Evolutionary conservation across 192 early-diverging fungal genomes (phyloP), one percentile per base, ranked within the genome.

Genomic region (Coemansia sp.): DNA sequence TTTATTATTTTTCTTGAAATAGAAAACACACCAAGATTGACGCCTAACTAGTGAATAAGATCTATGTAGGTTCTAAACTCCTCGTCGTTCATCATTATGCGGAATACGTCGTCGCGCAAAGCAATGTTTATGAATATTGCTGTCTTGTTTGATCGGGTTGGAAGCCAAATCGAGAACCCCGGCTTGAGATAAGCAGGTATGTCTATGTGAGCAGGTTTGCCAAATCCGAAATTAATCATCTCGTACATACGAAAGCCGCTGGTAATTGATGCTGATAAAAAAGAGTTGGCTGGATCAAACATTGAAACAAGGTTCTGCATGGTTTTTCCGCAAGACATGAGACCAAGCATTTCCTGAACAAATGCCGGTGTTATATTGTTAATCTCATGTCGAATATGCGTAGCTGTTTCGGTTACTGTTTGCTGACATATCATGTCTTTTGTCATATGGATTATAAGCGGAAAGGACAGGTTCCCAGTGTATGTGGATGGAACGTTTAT

Each of bases 91-190:
- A 39, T 20, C 22, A 81, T 32, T 6, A 62, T 34, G 34, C 64
- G 38, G 17, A 75, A 72, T 1, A 81, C 64, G 20, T 65, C 48
- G 56, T 75, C 51, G 32, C 62, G 67, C n/a, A 81, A 54, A 0
- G 73, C 51, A 66, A 81, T 68, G 34, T 74, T 72, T n/a, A 81
- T 65, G 18, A 8, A 12, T 2, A 22, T 2, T 1, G 20, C 51
- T 2, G 45, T 61, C 5, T 43, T 37, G 43, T 34, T 43, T 5
- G 72, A 52, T 5, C 37, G 62, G 0, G 67, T 51, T 0, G 78
- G 74, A 70, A 81, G 64, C 73, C 73, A 81, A 18, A 81, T 75
- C 1, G 78, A 81, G 12, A 75, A 81, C n/a, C 78, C 78, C 0
- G 78, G 78, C 1, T 62, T 54, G 18, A 81, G 63, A 37, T 81